Conservation (phyloP, 257 asterid species). For the Coffea canephora region DNA sequence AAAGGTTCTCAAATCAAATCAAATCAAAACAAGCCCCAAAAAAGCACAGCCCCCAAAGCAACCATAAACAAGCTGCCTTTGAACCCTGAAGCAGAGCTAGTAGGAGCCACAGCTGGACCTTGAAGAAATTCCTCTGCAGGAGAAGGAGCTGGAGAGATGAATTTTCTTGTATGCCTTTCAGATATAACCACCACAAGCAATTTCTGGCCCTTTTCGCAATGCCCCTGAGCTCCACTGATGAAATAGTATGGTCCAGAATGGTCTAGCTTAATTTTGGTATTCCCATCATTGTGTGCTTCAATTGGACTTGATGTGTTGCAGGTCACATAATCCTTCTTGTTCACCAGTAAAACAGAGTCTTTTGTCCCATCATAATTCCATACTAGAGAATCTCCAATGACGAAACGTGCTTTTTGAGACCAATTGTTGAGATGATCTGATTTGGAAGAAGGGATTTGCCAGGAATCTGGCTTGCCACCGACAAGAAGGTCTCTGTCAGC, state of each 20-base stretch:
- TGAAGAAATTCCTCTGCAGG: conserved; percentile 36
- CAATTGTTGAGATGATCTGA: conserved; percentile 61
- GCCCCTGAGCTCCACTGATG: conserved; percentile 69
- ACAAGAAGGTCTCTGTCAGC: conserved; percentile 50
- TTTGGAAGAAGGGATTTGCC: conserved; percentile 54
- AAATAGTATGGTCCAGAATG: conserved; percentile 71
- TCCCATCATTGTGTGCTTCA: conserved; percentile 47
- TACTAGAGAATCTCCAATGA: conserved; percentile 68
- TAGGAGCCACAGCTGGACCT: conserved; percentile 48
- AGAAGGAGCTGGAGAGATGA: conserved; percentile 58
- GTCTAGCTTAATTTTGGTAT: conserved; percentile 48
- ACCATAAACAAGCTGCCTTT: conserved; percentile 27
- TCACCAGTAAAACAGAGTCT: conserved; percentile 70
- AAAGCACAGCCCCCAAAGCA: conserved; percentile 25
- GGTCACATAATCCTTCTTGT: conserved; percentile 50
- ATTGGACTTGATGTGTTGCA: conserved; percentile 72
- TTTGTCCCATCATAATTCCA: conserved; percentile 50
- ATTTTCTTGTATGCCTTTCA: conserved; percentile 37
- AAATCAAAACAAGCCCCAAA: conserved; percentile 26
- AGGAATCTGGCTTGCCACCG: conserved; percentile 57
- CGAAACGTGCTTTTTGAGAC: conserved; percentile 67
- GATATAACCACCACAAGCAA: conserved; percentile 64
- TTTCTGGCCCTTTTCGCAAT: conserved; percentile 76
- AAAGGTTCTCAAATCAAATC: not conserved
- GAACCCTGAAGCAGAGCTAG: conserved; percentile 37